Evolutionary conservation across 805 yeast species (phyloP).

Genomic region (Candida endomychidarum): DNA sequence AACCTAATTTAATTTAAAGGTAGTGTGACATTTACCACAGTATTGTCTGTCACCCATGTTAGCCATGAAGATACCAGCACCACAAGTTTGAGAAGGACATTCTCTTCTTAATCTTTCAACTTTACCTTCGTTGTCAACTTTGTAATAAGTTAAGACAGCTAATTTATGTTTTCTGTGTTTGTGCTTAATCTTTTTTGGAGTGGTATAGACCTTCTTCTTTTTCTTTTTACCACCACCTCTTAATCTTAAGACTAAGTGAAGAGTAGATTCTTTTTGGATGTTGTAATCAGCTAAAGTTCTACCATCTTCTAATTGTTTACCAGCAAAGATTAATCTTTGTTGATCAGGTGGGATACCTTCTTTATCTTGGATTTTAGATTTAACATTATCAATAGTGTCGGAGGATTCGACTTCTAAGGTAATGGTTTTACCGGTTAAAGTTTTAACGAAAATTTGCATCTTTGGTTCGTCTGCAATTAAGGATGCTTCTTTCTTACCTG

Average conservation of each 20-base stretch:
- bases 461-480: slow-evolving; percentile 32
- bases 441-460: slow-evolving; percentile 98
- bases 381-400: slow-evolving; percentile 98
- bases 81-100: slow-evolving; percentile 90
- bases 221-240: slow-evolving; percentile 99
- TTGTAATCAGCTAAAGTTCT: slow-evolving; percentile 99
- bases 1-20: slow-evolving; percentile 55
- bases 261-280: slow-evolving; percentile 99
- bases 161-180: slow-evolving; percentile 99
- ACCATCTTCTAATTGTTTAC: slow-evolving; percentile 99
- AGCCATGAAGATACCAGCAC: slow-evolving; percentile 99
- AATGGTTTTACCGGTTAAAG: slow-evolving; percentile 99
- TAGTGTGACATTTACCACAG: slow-evolving; percentile 99
- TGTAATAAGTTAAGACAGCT: slow-evolving; percentile 99
- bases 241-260: slow-evolving; percentile 93
- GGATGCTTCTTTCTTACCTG: slow-evolving; percentile 54
- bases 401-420: slow-evolving; percentile 98
- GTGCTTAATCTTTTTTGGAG: slow-evolving; percentile 99
- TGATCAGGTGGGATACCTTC: slow-evolving; percentile 99
- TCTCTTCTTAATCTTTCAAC: slow-evolving; percentile 99
- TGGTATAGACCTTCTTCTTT: slow-evolving; percentile 99
- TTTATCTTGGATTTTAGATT: slow-evolving; percentile 98
- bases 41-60: slow-evolving; percentile 98
- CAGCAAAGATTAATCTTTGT: slow-evolving; percentile 99
- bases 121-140: slow-evolving; percentile 97